Evolutionary conservation across 257 asterid genomes (phyloP).

Genomic region (Leptodermis oblonga): DNA sequence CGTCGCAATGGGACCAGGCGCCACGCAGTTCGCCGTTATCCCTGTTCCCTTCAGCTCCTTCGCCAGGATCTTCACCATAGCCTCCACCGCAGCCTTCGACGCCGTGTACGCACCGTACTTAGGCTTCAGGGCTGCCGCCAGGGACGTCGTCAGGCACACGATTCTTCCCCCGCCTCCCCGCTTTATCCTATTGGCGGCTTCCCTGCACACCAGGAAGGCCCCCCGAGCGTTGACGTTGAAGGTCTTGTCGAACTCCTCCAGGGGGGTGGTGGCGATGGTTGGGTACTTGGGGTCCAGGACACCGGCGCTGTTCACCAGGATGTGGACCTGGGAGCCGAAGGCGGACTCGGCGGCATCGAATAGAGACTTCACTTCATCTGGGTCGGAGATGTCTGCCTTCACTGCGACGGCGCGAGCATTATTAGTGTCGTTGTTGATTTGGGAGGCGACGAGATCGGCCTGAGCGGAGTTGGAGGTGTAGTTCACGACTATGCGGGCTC

Average conservation of each 20-base stretch:
- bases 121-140: conserved; percentile 46
- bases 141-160: conserved; percentile 43
- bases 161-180: conserved; percentile 74
- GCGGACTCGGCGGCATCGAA: conserved; percentile 59
- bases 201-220: conserved; percentile 53
- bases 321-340: conserved; percentile 40
- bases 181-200: conserved; percentile 48
- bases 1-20: conserved; percentile 65
- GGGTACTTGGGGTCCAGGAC: conserved; percentile 47
- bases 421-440: conserved; percentile 14
- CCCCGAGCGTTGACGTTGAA: conserved; percentile 57
- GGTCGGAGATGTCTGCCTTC: conserved; percentile 50
- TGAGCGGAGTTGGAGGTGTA: conserved; percentile 39
- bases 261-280: conserved; percentile 32
- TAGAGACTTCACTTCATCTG: conserved; percentile 48
- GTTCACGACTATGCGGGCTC: conserved; percentile 54
- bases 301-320: conserved; percentile 60
- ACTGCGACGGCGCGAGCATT: conserved; percentile 38
- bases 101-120: conserved; percentile 56
- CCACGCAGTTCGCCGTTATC: conserved; percentile 61
- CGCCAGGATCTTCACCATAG: conserved; percentile 60
- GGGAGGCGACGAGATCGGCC: conserved; percentile 30
- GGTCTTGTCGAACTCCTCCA: conserved; percentile 51
- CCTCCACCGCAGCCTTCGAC: conserved; percentile 79
- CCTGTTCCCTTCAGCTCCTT: conserved; percentile 72